phyloP scores from a whole-genome alignment of 257 asterid genomes.

The Schizonepeta tenuifolia region DNA sequence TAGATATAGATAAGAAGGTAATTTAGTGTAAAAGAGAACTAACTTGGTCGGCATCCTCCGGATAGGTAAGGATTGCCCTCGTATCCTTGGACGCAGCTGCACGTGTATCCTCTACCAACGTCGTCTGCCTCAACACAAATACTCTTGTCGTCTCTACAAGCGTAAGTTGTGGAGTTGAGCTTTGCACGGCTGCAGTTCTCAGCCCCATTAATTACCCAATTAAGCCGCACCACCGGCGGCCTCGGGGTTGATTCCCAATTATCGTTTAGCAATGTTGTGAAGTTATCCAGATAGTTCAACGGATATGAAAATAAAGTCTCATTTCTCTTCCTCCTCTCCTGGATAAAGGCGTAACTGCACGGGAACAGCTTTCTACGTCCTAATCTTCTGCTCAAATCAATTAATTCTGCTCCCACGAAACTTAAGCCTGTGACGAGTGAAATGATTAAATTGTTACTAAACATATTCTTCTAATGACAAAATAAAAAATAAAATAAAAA shows the following conservation, averaged over 20 bases:
- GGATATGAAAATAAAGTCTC: not conserved
- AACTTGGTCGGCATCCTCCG: not conserved
- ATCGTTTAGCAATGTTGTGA: not conserved
- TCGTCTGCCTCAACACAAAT: not conserved
- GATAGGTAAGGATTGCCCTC: not conserved
- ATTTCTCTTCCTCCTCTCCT: not conserved
- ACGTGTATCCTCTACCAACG: not conserved
- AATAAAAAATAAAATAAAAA: too few species aligned
- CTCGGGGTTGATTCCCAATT: not conserved
- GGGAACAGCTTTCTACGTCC: not conserved
- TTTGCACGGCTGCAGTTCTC: not conserved
- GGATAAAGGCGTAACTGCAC: slow-evolving; percentile 25
- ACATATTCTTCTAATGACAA: too few species aligned
- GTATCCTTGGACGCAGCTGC: slow-evolving; percentile 3
- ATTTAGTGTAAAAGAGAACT: too few species aligned
- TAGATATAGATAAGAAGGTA: too few species aligned
- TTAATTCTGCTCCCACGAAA: not conserved
- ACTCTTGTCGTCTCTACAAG: slow-evolving; percentile 6
- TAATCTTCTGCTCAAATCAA: not conserved
- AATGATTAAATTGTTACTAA: too few species aligned
- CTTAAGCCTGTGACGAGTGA: too few species aligned
- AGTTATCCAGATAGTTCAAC: not conserved
- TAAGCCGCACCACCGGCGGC: slow-evolving; percentile 6
- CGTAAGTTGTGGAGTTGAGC: not conserved
- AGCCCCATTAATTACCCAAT: not conserved